These are phyloP conservation scores for Myriosclerotinia scirpicola DNA, from an alignment of 2,329 filamentous ascomycete species.

Conservation along the genomic window DNA sequence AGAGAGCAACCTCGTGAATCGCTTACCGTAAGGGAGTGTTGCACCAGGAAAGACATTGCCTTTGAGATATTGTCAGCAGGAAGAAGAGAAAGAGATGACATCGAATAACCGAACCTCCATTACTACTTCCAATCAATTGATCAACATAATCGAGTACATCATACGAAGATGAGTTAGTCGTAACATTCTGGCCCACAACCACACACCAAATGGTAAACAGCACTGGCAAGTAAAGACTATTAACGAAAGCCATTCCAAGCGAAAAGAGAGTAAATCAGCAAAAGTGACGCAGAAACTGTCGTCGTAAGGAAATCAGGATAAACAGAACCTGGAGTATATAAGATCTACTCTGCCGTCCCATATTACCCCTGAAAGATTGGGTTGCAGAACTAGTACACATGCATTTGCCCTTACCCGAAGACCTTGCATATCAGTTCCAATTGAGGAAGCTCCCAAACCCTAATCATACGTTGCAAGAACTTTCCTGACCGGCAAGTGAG, in stretches of 20 bases:
- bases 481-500: neutral
- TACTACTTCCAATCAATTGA: slow-evolving; percentile 55
- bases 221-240: slow-evolving; percentile 4
- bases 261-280: neutral
- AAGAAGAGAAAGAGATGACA: neutral
- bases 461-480: slow-evolving; percentile 2
- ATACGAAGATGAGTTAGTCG: slow-evolving; percentile 29
- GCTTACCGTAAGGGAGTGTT: slow-evolving; percentile 51
- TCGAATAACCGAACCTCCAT: slow-evolving; percentile 47
- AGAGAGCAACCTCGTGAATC: neutral
- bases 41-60: slow-evolving; percentile 56
- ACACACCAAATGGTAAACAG: slow-evolving; percentile 10
- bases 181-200: slow-evolving; percentile 28
- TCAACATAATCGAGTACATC: slow-evolving; percentile 48
- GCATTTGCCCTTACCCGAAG: too few species aligned
- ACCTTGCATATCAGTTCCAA: slow-evolving; percentile 11
- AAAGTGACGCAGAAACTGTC: neutral
- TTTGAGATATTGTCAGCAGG: slow-evolving; percentile 20
- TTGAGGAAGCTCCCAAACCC: slow-evolving; percentile 16
- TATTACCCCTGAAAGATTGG: slow-evolving; percentile 1
- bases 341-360: neutral
- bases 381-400: neutral
- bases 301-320: neutral
- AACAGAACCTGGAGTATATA: slow-evolving; percentile 13
- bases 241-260: slow-evolving; percentile 24